These are phyloP conservation scores for Pythium aristosporum DNA, from an alignment of 352 stramenopile species.

Conservation along the genomic window DNA sequence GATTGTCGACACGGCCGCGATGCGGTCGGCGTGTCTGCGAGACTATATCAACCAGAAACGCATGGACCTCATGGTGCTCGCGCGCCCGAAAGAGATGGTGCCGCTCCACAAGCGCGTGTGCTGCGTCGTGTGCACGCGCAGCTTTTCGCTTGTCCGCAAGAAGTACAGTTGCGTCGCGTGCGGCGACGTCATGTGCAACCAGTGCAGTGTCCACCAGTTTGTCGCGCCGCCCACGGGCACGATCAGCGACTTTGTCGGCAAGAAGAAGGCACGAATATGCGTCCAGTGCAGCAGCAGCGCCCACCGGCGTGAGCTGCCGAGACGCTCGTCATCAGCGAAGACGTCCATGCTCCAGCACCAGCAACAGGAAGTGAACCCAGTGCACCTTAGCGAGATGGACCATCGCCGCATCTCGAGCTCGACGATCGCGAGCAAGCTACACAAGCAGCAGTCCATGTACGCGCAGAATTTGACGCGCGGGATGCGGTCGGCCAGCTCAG, in stretches of 20 bases:
- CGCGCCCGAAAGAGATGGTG: conserved; percentile 65
- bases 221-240: conserved; percentile 48
- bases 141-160: conserved; percentile 82
- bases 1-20: conserved; percentile 72
- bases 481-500: conserved; percentile 30
- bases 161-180: conserved; percentile 85
- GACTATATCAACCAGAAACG: conserved; percentile 77
- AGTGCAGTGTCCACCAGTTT: conserved; percentile 78
- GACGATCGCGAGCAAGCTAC: conserved; percentile 14
- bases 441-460: conserved; percentile 13
- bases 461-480: conserved; percentile 23
- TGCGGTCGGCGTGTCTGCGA: conserved; percentile 73
- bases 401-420: conserved; percentile 26
- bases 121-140: conserved; percentile 78
- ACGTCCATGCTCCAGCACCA: conserved; percentile 26
- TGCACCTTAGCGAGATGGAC: conserved; percentile 27
- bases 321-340: conserved; percentile 26
- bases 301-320: conserved; percentile 51
- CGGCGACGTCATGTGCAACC: conserved; percentile 80
- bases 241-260: conserved; percentile 44
- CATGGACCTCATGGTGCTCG: conserved; percentile 70
- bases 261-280: conserved; percentile 77
- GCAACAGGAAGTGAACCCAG: conserved; percentile 21
- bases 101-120: conserved; percentile 69
- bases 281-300: conserved; percentile 73